phyloP scores from a whole-genome alignment of 805 yeast genomes.

The Hemisphaericaspora nanyangensis region DNA sequence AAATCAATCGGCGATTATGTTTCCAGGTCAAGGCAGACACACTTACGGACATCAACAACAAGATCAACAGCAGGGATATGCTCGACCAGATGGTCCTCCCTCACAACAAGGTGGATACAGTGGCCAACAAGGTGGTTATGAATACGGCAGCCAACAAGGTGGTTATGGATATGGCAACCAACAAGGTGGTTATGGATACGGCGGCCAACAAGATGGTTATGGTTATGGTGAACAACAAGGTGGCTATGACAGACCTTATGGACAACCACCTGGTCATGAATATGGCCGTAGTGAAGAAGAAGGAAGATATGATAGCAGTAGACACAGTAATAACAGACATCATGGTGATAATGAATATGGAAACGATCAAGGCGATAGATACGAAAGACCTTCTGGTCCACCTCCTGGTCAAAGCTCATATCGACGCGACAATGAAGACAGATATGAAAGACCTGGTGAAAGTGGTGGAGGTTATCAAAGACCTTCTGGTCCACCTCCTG shows the following conservation, averaged over 20 bases:
- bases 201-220: constrained; percentile 4
- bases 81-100: constrained; percentile 3
- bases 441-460: not conserved
- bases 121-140: constrained; percentile 5
- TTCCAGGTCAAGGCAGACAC: constrained; percentile 17
- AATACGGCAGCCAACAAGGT: constrained; percentile 2
- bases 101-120: constrained; percentile 3
- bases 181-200: constrained; percentile 2
- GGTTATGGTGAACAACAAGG: constrained; percentile 8
- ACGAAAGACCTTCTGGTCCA: constrained; percentile 5
- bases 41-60: constrained; percentile 2
- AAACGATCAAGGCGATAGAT: no score
- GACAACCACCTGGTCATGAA: constrained; percentile 1
- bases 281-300: no score
- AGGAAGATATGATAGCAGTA: no score
- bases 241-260: constrained; percentile 7
- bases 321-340: no score
- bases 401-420: constrained; percentile 1
- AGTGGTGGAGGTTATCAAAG: constrained; percentile 4
- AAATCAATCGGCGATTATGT: constrained; percentile 9
- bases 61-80: not conserved
- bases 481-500: constrained; percentile 7
- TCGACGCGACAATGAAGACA: not conserved
- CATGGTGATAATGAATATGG: no score
- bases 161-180: constrained; percentile 1